phyloP scores from a whole-genome alignment of 208 protist species.

The Phytomonas sp. region DNA sequence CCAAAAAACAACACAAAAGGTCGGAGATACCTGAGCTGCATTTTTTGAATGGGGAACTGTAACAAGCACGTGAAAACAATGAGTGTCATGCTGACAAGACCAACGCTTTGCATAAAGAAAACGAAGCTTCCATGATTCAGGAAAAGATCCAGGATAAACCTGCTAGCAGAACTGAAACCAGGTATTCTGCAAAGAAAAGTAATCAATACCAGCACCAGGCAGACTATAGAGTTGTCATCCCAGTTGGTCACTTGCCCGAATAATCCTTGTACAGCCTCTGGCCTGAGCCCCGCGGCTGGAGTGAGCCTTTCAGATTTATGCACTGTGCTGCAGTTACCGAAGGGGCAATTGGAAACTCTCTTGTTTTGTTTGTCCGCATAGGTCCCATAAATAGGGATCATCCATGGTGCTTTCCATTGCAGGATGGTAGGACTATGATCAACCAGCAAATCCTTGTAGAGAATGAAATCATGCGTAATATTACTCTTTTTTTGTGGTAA shows the following conservation, averaged over 20 bases:
- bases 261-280: neutral
- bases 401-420: neutral
- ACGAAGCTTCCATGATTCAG: neutral
- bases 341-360: neutral
- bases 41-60: conserved; percentile 35
- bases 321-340: neutral
- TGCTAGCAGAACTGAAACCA: neutral
- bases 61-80: conserved; percentile 13
- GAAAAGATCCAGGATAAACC: neutral
- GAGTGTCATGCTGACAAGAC: neutral
- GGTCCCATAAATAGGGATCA: neutral
- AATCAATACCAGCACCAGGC: neutral
- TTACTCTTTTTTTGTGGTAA: neutral
- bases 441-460: neutral
- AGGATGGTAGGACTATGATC: neutral
- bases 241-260: neutral
- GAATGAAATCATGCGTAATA: neutral
- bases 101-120: neutral
- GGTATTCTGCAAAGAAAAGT: neutral
- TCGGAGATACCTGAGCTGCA: conserved; percentile 36
- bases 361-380: neutral
- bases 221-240: neutral
- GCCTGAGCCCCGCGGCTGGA: neutral
- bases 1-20: conserved; percentile 31
- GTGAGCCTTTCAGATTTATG: neutral